These are phyloP conservation scores for Chalciporus chontae DNA, from an alignment of 768 basidiomycete genomes.

Conservation along the genomic window DNA sequence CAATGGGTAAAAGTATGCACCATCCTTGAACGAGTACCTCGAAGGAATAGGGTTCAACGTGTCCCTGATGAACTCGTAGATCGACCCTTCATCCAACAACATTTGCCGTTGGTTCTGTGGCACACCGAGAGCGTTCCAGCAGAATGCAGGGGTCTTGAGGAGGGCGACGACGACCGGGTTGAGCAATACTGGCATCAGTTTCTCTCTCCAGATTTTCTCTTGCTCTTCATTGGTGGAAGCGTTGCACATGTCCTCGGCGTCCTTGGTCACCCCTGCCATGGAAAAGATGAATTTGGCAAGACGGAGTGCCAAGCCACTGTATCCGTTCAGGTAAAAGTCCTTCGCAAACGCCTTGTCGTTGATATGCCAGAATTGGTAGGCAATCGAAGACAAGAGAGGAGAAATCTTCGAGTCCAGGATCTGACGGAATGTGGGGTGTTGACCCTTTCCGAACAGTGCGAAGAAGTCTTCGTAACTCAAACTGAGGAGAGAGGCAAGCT, in stretches of 20 bases:
- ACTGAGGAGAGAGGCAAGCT: conserved; percentile 60
- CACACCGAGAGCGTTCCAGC: conserved; percentile 80
- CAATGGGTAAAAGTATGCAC: conserved; percentile 63
- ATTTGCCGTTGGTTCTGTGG: conserved; percentile 65
- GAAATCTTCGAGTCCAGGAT: conserved; percentile 60
- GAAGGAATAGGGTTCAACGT: conserved; percentile 49
- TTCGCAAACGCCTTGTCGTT: conserved; percentile 46
- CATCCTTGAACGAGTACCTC: conserved; percentile 53
- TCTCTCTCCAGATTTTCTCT: conserved; percentile 55
- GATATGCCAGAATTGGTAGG: conserved; percentile 75
- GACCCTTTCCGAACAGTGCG: conserved; percentile 63
- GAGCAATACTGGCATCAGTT: conserved; percentile 58
- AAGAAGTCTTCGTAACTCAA: conserved; percentile 63
- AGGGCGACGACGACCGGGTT: conserved; percentile 52
- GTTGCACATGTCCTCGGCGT: conserved; percentile 53
- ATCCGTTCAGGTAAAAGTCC: conserved; percentile 67
- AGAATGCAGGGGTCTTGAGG: conserved; percentile 45
- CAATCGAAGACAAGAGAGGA: conserved; percentile 64
- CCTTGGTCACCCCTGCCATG: conserved; percentile 53
- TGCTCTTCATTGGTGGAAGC: conserved; percentile 56
- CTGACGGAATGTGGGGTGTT: conserved; percentile 53
- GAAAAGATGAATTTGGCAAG: conserved; percentile 55
- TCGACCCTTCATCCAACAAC: conserved; percentile 48
- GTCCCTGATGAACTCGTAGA: conserved; percentile 49
- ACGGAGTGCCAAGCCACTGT: conserved; percentile 64